Conservation (phyloP, 768 basidiomycete species). For the Russula vinacea region DNA sequence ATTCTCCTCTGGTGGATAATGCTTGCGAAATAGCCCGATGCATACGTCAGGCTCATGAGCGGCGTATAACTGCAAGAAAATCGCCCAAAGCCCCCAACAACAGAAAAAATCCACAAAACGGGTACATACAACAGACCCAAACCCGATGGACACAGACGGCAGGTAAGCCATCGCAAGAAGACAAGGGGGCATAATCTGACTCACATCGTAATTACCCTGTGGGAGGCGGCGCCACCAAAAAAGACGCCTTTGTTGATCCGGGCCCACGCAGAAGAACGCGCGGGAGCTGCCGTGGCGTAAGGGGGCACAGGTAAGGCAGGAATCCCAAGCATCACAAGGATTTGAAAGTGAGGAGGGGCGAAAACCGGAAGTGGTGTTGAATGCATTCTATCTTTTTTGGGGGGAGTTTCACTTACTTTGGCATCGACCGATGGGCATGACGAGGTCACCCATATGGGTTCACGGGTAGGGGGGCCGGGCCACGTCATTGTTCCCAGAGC, state of each 20-base stretch:
- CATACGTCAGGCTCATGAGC: slow-evolving; percentile 31
- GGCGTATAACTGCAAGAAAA: slow-evolving; percentile 15
- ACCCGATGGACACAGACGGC: not conserved
- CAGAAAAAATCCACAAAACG: not conserved
- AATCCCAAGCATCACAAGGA: not conserved
- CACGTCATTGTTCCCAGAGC: slow-evolving; percentile 20
- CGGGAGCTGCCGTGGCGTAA: slow-evolving; percentile 16
- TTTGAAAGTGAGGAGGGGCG: not conserved
- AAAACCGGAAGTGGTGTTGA: not conserved
- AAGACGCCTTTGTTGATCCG: slow-evolving; percentile 3
- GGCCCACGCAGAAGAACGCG: slow-evolving; percentile 17
- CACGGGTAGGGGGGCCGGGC: not conserved
- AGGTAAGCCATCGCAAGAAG: not conserved
- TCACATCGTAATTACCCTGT: slow-evolving; percentile 14
- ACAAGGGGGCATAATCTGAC: not conserved
- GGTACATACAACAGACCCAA: not conserved
- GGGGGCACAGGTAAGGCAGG: not conserved
- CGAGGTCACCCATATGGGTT: slow-evolving; percentile 20
- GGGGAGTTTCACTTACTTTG: slow-evolving; percentile 9
- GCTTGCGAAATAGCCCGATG: slow-evolving; percentile 59
- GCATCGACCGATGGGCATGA: not conserved
- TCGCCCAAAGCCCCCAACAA: not conserved
- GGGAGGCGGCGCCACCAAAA: slow-evolving; percentile 21
- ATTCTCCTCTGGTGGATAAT: slow-evolving; percentile 45
- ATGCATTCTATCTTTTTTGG: not conserved